phyloP scores from a whole-genome alignment of 148 eudicot genomes.

The Cornus suecica region DNA sequence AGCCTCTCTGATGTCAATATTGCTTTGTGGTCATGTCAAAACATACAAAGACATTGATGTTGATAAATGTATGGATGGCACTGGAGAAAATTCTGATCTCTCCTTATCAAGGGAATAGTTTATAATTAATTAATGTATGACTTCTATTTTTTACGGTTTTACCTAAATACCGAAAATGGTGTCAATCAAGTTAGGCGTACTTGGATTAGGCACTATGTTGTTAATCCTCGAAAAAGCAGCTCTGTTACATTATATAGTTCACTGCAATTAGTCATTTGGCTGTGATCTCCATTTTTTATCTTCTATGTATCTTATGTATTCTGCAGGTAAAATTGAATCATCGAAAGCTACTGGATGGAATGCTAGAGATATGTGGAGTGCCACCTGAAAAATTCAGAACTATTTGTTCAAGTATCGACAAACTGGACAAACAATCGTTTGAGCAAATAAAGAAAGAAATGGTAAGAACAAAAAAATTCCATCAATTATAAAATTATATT shows the following conservation, averaged over 20 bases:
- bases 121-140: neutral
- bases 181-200: neutral
- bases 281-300: neutral
- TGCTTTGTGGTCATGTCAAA: neutral
- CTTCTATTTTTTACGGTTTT: neutral
- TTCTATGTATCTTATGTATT: neutral
- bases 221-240: neutral
- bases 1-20: neutral
- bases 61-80: neutral
- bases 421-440: constrained; percentile 91
- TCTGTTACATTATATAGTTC: constrained; percentile 5
- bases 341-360: constrained; percentile 90
- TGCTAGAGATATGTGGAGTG: constrained; percentile 93
- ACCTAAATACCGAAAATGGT: neutral
- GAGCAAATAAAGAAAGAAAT: constrained; percentile 87
- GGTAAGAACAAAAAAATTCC: constrained; percentile 36
- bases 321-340: constrained; percentile 88
- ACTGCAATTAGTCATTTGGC: neutral
- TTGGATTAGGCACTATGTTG: neutral
- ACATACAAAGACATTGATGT: neutral
- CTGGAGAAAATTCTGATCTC: neutral
- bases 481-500: neutral
- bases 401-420: constrained; percentile 96
- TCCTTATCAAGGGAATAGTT: neutral
- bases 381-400: constrained; percentile 88